Conservation (phyloP, 73 alveolate species). For the Paramecium octaurelia region DNA sequence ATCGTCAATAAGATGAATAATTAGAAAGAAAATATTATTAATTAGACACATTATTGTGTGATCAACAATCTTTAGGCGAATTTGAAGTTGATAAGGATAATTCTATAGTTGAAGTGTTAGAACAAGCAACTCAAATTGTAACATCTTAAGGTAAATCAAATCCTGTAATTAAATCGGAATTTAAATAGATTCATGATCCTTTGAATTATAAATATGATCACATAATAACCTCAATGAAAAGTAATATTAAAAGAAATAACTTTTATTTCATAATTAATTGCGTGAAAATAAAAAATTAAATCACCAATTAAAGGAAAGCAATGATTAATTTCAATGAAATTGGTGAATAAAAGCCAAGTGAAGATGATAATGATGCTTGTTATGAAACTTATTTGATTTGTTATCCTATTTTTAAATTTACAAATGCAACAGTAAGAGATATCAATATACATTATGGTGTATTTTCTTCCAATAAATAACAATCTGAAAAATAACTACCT, state of each 20-base stretch:
- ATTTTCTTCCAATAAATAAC: background rate
- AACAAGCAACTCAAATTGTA: background rate
- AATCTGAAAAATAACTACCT: background rate
- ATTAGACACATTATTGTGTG: slow-evolving; percentile 48
- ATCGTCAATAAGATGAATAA: background rate
- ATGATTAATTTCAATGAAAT: slow-evolving; percentile 9
- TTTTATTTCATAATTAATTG: background rate
- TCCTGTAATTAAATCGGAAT: background rate
- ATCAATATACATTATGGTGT: slow-evolving; percentile 42
- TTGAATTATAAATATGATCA: background rate
- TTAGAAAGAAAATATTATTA: slow-evolving; percentile 35
- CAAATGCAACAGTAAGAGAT: slow-evolving; percentile 52
- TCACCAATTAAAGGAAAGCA: background rate
- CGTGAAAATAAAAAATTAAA: slow-evolving; percentile 30
- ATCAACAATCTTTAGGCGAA: slow-evolving; percentile 16
- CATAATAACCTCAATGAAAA: background rate
- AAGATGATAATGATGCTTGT: slow-evolving; percentile 27
- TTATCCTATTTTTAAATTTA: slow-evolving; percentile 58
- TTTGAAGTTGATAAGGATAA: slow-evolving; percentile 58
- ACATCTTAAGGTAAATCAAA: background rate
- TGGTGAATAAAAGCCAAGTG: slow-evolving; percentile 12
- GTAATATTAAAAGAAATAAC: background rate
- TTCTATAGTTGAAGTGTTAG: slow-evolving; percentile 30
- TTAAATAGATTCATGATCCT: slow-evolving; percentile 38
- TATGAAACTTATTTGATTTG: slow-evolving; percentile 52